Percentiles rank a stretch among this genome's conserved stretches.
phyloP scores from a whole-genome alignment of 2,329 filamentous ascomycete species.

The Fusarium tjaetaba region DNA sequence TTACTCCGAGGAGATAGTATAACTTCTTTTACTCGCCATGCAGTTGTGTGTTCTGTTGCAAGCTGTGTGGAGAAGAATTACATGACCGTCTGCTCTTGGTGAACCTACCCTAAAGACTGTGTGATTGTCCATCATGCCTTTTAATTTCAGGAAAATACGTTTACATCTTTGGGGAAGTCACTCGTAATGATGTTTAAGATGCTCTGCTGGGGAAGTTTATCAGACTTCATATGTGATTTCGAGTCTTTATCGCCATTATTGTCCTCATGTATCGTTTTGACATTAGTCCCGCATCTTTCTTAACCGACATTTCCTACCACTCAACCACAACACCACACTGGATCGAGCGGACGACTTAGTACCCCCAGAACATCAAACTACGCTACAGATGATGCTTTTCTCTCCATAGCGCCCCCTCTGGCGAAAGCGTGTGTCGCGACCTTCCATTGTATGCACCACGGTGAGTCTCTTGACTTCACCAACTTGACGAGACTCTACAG shows the following conservation, averaged over 20 bases:
- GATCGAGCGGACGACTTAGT: fast-evolving
- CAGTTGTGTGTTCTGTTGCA: fast-evolving
- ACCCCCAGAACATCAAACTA: fast-evolving
- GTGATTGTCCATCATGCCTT: fast-evolving
- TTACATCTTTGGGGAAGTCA: fast-evolving
- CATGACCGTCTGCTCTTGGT: no score
- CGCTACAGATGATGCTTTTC: fast-evolving
- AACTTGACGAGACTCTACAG: not conserved
- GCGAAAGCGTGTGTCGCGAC: no score
- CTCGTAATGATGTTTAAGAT: fast-evolving
- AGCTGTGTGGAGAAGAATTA: fast-evolving
- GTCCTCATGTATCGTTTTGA: fast-evolving
- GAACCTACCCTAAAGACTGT: not conserved
- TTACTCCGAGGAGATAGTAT: fast-evolving
- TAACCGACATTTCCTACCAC: no score
- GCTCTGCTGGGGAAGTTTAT: fast-evolving
- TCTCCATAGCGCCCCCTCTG: fast-evolving
- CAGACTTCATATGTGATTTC: fast-evolving
- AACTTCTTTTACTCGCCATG: not conserved
- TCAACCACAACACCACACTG: fast-evolving
- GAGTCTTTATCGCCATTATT: fast-evolving
- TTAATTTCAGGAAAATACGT: fast-evolving
- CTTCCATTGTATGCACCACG: fast-evolving
- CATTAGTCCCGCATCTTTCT: no score
- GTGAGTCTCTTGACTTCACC: fast-evolving